Evolutionary conservation across 2,329 filamentous ascomycete species (phyloP).

Genomic region (Plenodomus lindquistii): DNA sequence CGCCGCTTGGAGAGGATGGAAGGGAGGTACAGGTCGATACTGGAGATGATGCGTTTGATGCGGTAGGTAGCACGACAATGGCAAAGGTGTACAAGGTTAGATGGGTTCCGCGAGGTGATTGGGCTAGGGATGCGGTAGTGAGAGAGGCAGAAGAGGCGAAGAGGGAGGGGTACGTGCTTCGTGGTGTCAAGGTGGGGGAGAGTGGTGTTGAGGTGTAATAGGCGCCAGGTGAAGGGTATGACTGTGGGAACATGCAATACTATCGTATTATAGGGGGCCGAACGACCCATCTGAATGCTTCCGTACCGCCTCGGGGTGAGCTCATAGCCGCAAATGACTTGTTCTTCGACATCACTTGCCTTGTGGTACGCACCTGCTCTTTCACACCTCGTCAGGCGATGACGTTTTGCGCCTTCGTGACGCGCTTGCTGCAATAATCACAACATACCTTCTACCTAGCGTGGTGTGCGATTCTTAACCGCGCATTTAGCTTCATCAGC

Average conservation of each 20-base stretch:
- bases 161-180: conserved; percentile 37
- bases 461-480: no score
- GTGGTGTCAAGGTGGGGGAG: conserved; percentile 36
- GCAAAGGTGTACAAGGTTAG: conserved; percentile 38
- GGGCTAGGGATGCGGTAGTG: conserved; percentile 22
- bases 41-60: conserved; percentile 40
- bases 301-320: no score
- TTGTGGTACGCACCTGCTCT: background rate
- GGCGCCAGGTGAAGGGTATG: background rate
- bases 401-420: background rate
- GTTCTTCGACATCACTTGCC: no score
- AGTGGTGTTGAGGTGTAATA: conserved; percentile 25
- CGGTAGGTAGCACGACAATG: conserved; percentile 33
- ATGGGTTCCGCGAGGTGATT: conserved; percentile 28
- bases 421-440: background rate
- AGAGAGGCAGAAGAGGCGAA: conserved; percentile 32
- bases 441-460: background rate
- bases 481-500: no score
- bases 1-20: conserved; percentile 42
- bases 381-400: background rate
- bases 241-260: no score
- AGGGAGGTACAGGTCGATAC: conserved; percentile 42
- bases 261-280: no score
- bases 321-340: no score
- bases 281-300: no score